A percentile compares a stretch with the other conserved stretches of the same genome.
Evolutionary conservation across 306 rosid genomes (phyloP).

Genomic region (Quercus rubra): DNA sequence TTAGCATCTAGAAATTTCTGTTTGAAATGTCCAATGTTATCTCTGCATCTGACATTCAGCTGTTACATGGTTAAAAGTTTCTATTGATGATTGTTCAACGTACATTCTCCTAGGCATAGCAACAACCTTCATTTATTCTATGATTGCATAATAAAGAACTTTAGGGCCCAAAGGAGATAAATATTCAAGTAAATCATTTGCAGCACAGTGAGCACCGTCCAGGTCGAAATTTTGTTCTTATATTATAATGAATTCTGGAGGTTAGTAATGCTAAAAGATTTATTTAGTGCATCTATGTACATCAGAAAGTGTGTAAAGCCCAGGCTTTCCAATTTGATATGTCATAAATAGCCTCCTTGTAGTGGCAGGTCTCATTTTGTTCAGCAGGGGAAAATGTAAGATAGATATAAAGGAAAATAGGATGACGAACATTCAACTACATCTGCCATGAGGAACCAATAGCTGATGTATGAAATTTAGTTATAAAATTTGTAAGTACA

Average conservation of each 20-base stretch:
- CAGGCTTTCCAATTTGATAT: neutral
- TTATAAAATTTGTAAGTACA: neutral
- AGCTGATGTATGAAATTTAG: neutral
- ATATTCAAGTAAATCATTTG: neutral
- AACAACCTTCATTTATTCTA: neutral
- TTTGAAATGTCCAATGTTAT: neutral
- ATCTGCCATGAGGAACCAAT: neutral
- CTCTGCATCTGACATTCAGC: neutral
- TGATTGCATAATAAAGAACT: neutral
- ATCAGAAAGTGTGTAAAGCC: neutral
- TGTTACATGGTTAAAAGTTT: neutral
- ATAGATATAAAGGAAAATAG: neutral
- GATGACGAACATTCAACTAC: neutral
- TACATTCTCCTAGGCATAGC: neutral
- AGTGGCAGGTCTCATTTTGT: neutral
- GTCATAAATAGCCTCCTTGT: neutral
- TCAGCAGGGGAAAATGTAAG: neutral
- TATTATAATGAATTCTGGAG: too few species aligned
- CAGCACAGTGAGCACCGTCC: neutral
- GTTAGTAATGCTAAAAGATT: neutral
- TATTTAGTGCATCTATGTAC: neutral
- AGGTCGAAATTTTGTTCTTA: neutral
- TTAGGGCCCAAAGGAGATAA: neutral
- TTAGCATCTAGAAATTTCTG: neutral
- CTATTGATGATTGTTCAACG: neutral